Percentiles rank a stretch among this genome's conserved stretches.
Conservation (phyloP, 2,329 filamentous ascomycete species). For the Colletotrichum karsti region DNA sequence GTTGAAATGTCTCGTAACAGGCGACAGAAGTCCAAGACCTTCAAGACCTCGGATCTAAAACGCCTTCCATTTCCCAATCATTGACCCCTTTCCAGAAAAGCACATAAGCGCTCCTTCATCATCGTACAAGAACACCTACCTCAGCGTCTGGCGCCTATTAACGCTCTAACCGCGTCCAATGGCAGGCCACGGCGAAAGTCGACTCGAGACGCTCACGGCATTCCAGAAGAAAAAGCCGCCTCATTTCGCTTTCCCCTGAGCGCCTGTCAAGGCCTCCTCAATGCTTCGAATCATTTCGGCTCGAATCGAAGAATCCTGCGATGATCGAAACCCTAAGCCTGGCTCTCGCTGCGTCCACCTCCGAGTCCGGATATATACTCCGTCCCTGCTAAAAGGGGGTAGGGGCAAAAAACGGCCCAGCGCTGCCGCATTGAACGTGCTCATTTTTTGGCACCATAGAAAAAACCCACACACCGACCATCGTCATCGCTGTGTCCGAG, state of each 20-base stretch:
- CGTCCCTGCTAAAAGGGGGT: conserved; percentile 9
- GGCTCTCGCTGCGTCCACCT: not conserved
- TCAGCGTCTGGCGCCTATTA: conserved; percentile 1
- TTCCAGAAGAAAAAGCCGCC: not conserved
- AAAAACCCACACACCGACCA: not conserved
- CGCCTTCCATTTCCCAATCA: not conserved
- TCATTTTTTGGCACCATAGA: too few relatives aligned
- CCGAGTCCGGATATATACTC: conserved; percentile 10
- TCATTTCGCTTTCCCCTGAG: not conserved
- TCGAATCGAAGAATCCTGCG: not conserved
- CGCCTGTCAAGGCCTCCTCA: not conserved
- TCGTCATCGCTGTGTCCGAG: not conserved
- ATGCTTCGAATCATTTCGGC: too few relatives aligned
- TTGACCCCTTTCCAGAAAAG: not conserved
- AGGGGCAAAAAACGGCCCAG: not conserved
- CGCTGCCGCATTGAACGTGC: too few relatives aligned
- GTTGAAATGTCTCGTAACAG: too few relatives aligned
- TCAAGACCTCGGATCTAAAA: too few relatives aligned
- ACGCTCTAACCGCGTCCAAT: not conserved
- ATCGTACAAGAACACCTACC: not conserved
- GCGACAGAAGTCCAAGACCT: too few relatives aligned
- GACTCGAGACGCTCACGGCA: not conserved
- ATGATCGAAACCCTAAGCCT: not conserved
- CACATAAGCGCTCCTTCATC: not conserved
- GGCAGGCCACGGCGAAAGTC: not conserved